phyloP scores from a whole-genome alignment of 176 grass and related monocot genomes.

The Pharus latifolius region DNA sequence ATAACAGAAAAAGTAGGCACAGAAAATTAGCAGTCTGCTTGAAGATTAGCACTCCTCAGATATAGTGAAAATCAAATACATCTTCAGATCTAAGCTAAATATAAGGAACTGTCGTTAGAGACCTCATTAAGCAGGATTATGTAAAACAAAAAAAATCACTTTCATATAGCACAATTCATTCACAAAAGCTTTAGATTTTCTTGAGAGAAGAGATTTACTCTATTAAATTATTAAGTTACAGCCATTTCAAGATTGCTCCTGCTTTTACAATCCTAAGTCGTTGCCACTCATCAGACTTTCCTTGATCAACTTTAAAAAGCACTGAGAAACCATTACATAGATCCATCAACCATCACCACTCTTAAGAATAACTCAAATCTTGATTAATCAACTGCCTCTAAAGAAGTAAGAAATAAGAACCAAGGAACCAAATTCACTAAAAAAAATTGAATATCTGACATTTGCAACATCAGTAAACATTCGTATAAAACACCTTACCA shows the following conservation, averaged over 20 bases:
- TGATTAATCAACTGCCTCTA: not conserved
- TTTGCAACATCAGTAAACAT: not conserved
- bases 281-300: not conserved
- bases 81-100: too few relatives aligned
- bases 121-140: too few relatives aligned
- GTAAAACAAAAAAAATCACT: too few relatives aligned
- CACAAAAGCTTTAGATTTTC: too few relatives aligned
- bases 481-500: not conserved
- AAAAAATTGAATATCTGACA: not conserved
- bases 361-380: not conserved
- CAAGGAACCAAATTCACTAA: not conserved
- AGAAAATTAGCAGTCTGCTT: not conserved
- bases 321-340: not conserved
- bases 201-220: too few relatives aligned
- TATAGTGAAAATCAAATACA: too few relatives aligned
- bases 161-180: too few relatives aligned
- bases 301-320: not conserved
- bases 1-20: not conserved
- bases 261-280: not conserved
- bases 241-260: not conserved
- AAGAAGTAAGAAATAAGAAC: slow-evolving; percentile 6
- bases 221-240: too few relatives aligned
- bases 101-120: too few relatives aligned
- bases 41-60: too few relatives aligned
- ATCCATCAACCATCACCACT: not conserved